These are phyloP conservation scores for Colletotrichum abscissum DNA, from an alignment of 2,329 filamentous ascomycete species.

Conservation along the genomic window DNA sequence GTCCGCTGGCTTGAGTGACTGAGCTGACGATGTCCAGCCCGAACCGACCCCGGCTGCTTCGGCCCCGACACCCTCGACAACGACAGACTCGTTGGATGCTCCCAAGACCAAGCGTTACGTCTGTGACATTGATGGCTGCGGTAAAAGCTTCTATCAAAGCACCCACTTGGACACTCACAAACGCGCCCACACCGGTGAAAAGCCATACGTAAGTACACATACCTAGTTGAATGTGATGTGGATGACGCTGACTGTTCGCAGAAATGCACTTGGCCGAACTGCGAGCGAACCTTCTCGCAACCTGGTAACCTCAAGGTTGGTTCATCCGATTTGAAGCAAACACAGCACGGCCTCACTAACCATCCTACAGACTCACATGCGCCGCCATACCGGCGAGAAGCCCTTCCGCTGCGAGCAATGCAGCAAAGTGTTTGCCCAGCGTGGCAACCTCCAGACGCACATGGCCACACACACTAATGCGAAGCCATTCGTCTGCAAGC, in stretches of 20 bases:
- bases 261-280: slow-evolving; percentile 78
- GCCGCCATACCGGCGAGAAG: slow-evolving; percentile 87
- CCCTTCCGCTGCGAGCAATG: slow-evolving; percentile 85
- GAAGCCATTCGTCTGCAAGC: slow-evolving; percentile 83
- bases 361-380: slow-evolving; percentile 77
- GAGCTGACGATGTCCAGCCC: neutral
- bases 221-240: neutral
- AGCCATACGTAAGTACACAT: slow-evolving; percentile 79
- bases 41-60: neutral
- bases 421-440: slow-evolving; percentile 85
- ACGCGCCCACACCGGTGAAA: slow-evolving; percentile 88
- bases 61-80: neutral
- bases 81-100: slow-evolving; percentile 4
- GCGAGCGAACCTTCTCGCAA: slow-evolving; percentile 86
- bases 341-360: neutral
- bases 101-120: slow-evolving; percentile 69
- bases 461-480: slow-evolving; percentile 81
- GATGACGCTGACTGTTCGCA: slow-evolving; percentile 45
- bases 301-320: slow-evolving; percentile 87
- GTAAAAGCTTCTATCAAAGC: slow-evolving; percentile 88
- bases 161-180: slow-evolving; percentile 93
- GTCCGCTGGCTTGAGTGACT: neutral
- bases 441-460: slow-evolving; percentile 87
- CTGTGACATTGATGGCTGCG: slow-evolving; percentile 80
- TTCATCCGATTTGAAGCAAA: neutral